Base-by-base conservation (phyloP, 371 early-diverging fungal species). In the Mortierella sp. region DNA sequence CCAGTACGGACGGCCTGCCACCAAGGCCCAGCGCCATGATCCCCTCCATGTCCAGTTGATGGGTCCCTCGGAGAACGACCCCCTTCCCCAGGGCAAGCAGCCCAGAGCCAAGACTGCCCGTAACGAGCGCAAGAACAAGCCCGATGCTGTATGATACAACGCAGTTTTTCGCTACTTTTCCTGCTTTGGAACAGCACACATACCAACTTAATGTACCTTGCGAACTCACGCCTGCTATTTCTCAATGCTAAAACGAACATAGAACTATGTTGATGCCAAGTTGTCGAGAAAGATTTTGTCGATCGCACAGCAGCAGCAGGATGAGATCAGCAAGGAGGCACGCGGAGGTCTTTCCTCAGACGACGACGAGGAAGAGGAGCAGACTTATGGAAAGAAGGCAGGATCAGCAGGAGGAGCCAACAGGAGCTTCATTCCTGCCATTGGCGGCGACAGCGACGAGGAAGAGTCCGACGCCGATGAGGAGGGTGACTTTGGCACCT, bases 291-390 rank as follows among this genome's bases (percentile, higher is more conserved):
- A 95, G 85, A 97, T 99, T 89, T 87, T 99, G 78, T 88, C 94
- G 83, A 93, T 97, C 74, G 98, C 97, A 41, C 90, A 93, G 87
- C 94, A 95, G 83, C 99, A 99, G 90, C 99, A 98, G 90, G 95
- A 95, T 49, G 98, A 99, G 89, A 87, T 97, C 18, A 93, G 92
- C 76, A 88, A 72, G 65, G 90, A 89, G 73, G 84, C 83, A 56
- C 80, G 83, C 29, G 84, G 83, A 38, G 82, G 80, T 3, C 71
- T 84, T 18, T 88, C 87, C 32, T 87, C 88, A 6, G 87, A 90
- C 49, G 86, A 82, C 55, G 88, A 87, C 1, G 79, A 88, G 56
- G 89, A 90, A 55, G 89, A 87, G 2, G 72, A 71, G n/a, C 70
- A 63, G 75, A 83, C 78, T 35, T 84, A 58, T 46, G 84, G 84